A percentile compares a stretch with the other conserved stretches of the same genome.
Evolutionary conservation across 495 filamentous ascomycete genomes (phyloP).

Genomic region (Cryomyces antarcticus): DNA sequence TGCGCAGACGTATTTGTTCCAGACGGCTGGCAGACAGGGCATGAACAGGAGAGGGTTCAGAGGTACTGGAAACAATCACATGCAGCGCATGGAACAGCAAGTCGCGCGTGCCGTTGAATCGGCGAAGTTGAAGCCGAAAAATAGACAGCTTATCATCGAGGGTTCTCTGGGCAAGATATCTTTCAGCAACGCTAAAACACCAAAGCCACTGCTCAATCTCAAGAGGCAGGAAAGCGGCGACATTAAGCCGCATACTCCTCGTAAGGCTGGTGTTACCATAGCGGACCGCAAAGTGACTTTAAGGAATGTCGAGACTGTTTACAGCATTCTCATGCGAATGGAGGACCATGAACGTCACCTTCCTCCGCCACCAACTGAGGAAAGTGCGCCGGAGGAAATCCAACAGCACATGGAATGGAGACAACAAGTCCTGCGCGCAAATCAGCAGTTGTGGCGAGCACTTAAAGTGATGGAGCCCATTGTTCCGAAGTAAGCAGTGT

Average conservation of each 20-base stretch:
- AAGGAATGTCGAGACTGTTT: slow-evolving; percentile 68
- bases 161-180: slow-evolving; percentile 97
- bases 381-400: slow-evolving; percentile 37
- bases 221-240: slow-evolving; percentile 65
- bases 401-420: slow-evolving; percentile 55
- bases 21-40: slow-evolving; percentile 64
- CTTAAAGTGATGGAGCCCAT: slow-evolving; percentile 86
- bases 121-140: slow-evolving; percentile 90
- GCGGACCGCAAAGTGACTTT: slow-evolving; percentile 67
- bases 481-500: slow-evolving; percentile 30
- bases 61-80: slow-evolving; percentile 69
- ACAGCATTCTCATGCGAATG: slow-evolving; percentile 70
- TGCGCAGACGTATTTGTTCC: slow-evolving; percentile 91
- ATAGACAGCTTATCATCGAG: slow-evolving; percentile 93
- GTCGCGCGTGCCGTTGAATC: slow-evolving; percentile 94
- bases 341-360: slow-evolving; percentile 88
- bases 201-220: slow-evolving; percentile 82
- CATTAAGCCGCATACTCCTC: slow-evolving; percentile 12
- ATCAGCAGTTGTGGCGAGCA: slow-evolving; percentile 58
- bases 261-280: slow-evolving; percentile 25
- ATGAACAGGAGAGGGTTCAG: slow-evolving; percentile 43
- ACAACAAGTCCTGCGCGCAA: slow-evolving; percentile 46
- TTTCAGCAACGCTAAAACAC: slow-evolving; percentile 95
- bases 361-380: slow-evolving; percentile 44
- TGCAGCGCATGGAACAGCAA: slow-evolving; percentile 98